phyloP scores from a whole-genome alignment of 306 rosid species.

The Calophaca sinica region DNA sequence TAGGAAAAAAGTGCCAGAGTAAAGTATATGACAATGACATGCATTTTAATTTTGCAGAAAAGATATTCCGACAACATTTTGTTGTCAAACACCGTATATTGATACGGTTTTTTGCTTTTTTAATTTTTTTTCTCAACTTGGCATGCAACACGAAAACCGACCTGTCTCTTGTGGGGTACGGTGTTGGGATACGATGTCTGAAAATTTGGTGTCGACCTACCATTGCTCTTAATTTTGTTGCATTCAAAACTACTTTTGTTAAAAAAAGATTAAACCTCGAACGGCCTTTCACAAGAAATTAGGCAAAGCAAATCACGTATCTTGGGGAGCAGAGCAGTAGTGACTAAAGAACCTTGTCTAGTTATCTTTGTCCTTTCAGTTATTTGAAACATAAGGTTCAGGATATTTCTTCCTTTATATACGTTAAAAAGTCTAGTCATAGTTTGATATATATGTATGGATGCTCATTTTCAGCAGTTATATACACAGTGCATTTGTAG shows the following conservation, averaged over 20 bases:
- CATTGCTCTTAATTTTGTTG: neutral
- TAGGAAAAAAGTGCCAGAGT: too few relatives aligned
- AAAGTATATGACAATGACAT: too few relatives aligned
- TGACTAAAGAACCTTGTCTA: constrained; percentile 27
- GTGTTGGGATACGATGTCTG: too few relatives aligned
- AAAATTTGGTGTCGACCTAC: too few relatives aligned
- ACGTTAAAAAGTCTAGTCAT: neutral
- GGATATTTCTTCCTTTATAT: neutral
- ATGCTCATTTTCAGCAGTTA: neutral
- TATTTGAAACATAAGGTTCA: constrained; percentile 9
- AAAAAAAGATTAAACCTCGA: neutral
- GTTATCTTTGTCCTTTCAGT: constrained; percentile 30
- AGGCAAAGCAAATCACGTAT: constrained; percentile 37
- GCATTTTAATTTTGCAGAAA: too few relatives aligned
- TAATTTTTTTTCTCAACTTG: too few relatives aligned
- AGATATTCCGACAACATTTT: too few relatives aligned
- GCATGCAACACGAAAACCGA: too few relatives aligned
- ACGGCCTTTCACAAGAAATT: constrained; percentile 33
- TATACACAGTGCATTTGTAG: neutral
- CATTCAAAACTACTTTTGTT: too few relatives aligned
- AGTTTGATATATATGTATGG: neutral
- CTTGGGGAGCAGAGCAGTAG: constrained; percentile 2
- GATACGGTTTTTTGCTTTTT: too few relatives aligned
- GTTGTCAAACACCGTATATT: too few relatives aligned
- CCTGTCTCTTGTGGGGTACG: too few relatives aligned